Base-by-base conservation (phyloP, 2,329 filamentous ascomycete species). In the Didymella exigua region DNA sequence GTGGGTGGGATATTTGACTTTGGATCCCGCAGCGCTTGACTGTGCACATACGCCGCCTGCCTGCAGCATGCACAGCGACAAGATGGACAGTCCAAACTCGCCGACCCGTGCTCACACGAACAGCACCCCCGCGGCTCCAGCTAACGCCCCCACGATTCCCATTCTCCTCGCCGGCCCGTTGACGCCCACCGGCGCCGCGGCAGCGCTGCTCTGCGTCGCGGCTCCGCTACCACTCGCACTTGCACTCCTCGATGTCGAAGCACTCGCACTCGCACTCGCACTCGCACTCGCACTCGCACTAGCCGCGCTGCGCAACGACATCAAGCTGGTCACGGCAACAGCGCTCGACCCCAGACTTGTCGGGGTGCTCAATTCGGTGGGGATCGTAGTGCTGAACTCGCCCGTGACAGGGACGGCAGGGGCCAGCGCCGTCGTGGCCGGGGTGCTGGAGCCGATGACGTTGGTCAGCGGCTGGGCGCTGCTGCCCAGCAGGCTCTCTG, bases 121-220 rank as follows among this genome's bases (percentile, higher is more conserved):
- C 31, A 66, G 16, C 24, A 61, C 55, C 0, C 62, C 64, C 11
- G 58, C 64, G n/a, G 61, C 62, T 13, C 64, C 62, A 8, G 54
- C 61, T 41, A 64, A 41, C 5, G 46, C 62, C 1, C 64, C 64
- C 8, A 37, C 59, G 21, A 62, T 26, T 3, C 59, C 58, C 62
- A 65, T 60, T 47, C 54, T 60, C 45, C 48, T 56, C 38, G 49
- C 33, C 41, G 29, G 45, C 6, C 40, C 40, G 1, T 44, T 36
- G 0, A 49, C 30, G 6, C 43, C 49, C 19, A 38, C 47, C 33
- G 10, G 52, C 48, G 50, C 49, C n/a, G 57, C 57, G 16, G 44
- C 57, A 6, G 30, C 57, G 23, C 49, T 24, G 24, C 56, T 59
- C 41, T 53, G 53, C 23, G 34, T 26, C 38, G 29, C 38, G 3